Percentiles rank a stretch among this genome's conserved stretches.
These are phyloP conservation scores for Candida nanaspora DNA, from an alignment of 805 yeast genomes.

Conservation along the genomic window DNA sequence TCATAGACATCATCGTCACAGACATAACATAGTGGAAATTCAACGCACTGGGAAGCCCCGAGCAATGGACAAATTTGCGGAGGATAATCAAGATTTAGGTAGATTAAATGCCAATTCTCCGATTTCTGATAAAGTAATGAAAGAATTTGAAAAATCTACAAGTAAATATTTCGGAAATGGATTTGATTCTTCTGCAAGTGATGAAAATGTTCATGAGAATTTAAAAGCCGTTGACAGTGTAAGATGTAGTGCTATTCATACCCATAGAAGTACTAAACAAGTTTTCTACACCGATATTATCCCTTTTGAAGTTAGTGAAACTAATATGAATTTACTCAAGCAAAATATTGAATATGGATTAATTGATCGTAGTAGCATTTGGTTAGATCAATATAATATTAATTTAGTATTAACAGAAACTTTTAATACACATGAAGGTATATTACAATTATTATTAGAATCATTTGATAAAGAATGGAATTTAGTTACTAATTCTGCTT, in stretches of 20 bases:
- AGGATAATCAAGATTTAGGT: not conserved
- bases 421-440: not conserved
- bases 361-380: not conserved
- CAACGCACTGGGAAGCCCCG: too few species aligned
- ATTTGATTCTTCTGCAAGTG: not conserved
- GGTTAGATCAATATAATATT: not conserved
- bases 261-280: not conserved
- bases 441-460: not conserved
- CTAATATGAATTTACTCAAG: not conserved
- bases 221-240: not conserved
- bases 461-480: not conserved
- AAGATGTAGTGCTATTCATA: not conserved
- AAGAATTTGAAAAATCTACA: not conserved
- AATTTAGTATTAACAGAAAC: not conserved
- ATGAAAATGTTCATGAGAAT: not conserved
- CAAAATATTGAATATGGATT: not conserved
- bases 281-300: not conserved
- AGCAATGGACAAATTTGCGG: not conserved
- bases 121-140: not conserved
- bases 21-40: not conserved
- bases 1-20: not conserved
- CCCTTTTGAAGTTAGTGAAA: not conserved
- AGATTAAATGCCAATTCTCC: not conserved
- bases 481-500: not conserved
- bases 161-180: not conserved